Base-by-base conservation (phyloP, 768 basidiomycete species). In the Dentipellis sp. region DNA sequence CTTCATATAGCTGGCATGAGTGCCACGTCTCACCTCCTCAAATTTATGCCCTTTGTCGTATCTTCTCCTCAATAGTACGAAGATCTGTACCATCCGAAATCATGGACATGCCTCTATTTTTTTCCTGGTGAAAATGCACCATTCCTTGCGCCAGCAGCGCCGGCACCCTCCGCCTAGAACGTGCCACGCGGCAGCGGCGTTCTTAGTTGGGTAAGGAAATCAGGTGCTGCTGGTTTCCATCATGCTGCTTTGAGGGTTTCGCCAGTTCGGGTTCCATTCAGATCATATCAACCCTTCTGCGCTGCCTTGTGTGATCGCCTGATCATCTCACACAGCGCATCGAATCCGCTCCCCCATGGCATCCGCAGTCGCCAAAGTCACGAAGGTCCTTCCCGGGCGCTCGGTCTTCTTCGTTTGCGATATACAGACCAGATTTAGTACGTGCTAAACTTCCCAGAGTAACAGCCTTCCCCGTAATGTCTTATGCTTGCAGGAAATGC, bases 401-500 rank as follows among this genome's bases (percentile, higher is more conserved):
- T 71, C 80, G 14, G 65, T 87, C 50, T 81, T 95, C 74, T 79
- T 94, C 56, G 72, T 91, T 23, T 97, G 93, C 67, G 94, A 95
- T 68, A 70, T 94, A 2, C 93, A 94, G 70, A 74, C 78, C 8
- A 78, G 80, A 59, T 87, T 92, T 71, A 72, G 90, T 91, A 62
- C 59, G 82, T 57, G 10, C 16, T 21, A 12, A 35, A n/a, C n/a
- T 10, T 11, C n/a, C 19, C 46, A 29, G 29, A 29, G 29, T 29
- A 29, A 29, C 29, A 29, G 29, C 38, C 34, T 2, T 14, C 45
- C 22, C 35, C n/a, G 14, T 14, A 34, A 1, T 16, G 23, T 21
- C 7, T 17, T 16, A 10, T 4, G 37, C n/a, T 40, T 40, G 14
- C 61, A 79, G 78, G 63, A 11, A 56, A 75, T 17, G 77, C 78